Conservation (phyloP, 140 eudicot species). For the Oenanthe javanica region DNA sequence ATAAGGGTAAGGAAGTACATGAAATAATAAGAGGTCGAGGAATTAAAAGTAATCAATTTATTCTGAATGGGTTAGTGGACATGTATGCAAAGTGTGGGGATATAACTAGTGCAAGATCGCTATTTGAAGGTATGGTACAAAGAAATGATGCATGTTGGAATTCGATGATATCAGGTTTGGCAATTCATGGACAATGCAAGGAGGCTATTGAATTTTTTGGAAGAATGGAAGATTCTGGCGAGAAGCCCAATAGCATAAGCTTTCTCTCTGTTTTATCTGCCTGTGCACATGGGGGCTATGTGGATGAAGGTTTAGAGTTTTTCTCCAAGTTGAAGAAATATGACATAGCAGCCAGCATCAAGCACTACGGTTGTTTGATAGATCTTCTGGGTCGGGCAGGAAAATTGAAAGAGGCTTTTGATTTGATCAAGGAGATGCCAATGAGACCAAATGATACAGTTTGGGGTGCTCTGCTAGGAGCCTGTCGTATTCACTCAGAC, state of each 20-base stretch:
- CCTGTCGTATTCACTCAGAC: conserved; percentile 50
- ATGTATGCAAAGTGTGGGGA: conserved; percentile 26
- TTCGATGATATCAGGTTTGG: conserved; percentile 3
- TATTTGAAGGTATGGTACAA: conserved; percentile 35
- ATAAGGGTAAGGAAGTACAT: conserved; percentile 52
- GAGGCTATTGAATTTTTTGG: conserved; percentile 44
- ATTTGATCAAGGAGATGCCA: conserved; percentile 49
- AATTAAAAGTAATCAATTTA: conserved; percentile 36
- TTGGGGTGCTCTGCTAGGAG: conserved; percentile 53
- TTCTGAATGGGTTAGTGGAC: conserved; percentile 54
- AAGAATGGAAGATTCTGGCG: conserved; percentile 42
- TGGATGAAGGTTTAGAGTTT: conserved; percentile 41
- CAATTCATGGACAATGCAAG: conserved; percentile 17
- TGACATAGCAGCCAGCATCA: conserved; percentile 33
- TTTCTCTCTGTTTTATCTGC: conserved; percentile 59
- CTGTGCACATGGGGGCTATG: conserved; percentile 62
- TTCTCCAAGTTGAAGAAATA: conserved; percentile 47
- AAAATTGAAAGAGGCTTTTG: conserved; percentile 2
- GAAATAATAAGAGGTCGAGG: conserved; percentile 23
- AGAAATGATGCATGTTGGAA: conserved; percentile 15
- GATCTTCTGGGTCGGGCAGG: conserved; percentile 3
- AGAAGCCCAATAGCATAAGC: conserved; percentile 37
- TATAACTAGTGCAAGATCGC: conserved; percentile 38
- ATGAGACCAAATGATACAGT: conserved; percentile 33
- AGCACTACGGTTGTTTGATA: conserved; percentile 44